Evolutionary conservation across 2,329 filamentous ascomycete genomes (phyloP).

Genomic region (Claviceps paspali): DNA sequence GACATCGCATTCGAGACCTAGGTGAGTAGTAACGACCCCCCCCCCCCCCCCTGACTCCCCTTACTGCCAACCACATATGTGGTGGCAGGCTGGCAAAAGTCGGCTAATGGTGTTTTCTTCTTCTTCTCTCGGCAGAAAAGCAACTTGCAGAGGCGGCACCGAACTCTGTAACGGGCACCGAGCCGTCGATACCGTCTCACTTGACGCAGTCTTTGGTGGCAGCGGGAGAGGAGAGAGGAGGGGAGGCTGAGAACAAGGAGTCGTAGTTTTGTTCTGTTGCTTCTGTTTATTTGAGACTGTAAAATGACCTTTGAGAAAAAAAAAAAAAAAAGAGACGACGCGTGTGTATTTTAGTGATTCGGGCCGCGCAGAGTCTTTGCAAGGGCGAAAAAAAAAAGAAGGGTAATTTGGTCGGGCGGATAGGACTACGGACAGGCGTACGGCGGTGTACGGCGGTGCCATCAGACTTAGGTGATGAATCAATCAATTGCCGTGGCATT

Average conservation of each 20-base stretch:
- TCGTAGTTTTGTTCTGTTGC: constrained; percentile 5
- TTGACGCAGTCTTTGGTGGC: constrained; percentile 31
- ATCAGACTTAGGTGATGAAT: too few species aligned
- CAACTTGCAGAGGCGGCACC: constrained; percentile 30
- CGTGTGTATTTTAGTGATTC: neutral
- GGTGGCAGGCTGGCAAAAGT: neutral
- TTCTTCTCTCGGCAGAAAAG: constrained; percentile 26
- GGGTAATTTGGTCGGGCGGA: neutral
- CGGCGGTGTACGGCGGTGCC: too few species aligned
- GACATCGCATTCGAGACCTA: constrained; percentile 56
- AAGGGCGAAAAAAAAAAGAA: neutral
- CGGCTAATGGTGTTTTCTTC: too few species aligned
- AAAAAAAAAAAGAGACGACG: neutral
- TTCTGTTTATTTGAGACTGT: too few species aligned
- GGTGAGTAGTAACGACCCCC: constrained; percentile 29
- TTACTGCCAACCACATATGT: too few species aligned
- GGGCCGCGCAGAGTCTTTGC: neutral
- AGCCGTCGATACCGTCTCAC: constrained; percentile 33
- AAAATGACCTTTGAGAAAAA: too few species aligned
- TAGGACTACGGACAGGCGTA: neutral
- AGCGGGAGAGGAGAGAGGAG: constrained; percentile 20
- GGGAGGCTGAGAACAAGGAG: constrained; percentile 8
- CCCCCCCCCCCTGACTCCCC: too few species aligned
- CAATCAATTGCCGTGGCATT: too few species aligned
- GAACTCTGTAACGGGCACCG: constrained; percentile 19